Base-by-base conservation (phyloP, 768 basidiomycete species). In the Macrocybe gigantea region DNA sequence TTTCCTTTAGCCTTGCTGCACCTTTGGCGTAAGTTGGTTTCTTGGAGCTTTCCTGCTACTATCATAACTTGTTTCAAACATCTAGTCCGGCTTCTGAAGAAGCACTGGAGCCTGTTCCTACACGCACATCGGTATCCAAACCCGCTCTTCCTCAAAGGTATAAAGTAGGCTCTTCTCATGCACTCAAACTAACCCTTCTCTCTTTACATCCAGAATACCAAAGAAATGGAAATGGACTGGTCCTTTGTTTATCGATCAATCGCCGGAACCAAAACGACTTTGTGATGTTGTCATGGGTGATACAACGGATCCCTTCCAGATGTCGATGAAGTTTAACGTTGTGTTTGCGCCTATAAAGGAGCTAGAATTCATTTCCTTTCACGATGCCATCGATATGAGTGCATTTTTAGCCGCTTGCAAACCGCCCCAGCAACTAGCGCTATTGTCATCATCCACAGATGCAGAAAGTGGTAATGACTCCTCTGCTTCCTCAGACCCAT, bases 171-270 rank as follows among this genome's bases (percentile, higher is more conserved):
- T 41, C 45, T 31, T 33, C 12, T n/a, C 5, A 38, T 30, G 7
- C 15, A 32, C 30, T 32, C n/a, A 7, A 41, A 32, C 9, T 38
- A 15, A 5, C 1, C n/a, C 5, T 32, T 12, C 47, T 40, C 50
- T 60, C 1, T 60, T 35, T 5, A 15, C 35, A 44, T 37, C 1
- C 47, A 85, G 83, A 52, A 77, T 80, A 36, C 68, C 68, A 14
- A 80, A 79, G 57, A 76, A 76, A 45, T 88, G 78, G 78, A 79
- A 70, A 52, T 87, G 86, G 85, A 64, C 70, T 34, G 85, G 83
- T 15, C 64, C 75, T 14, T 64, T 86, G 30, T 69, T 71, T 46
- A 67, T 77, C 14, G 67, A 66, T 22, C 61, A 62, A 2, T 60
- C 63, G 9, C 61, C 60, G 5, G 65, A 64, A 14, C 61, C 63